A percentile compares a stretch with the other conserved stretches of the same genome.
Evolutionary conservation across 495 filamentous ascomycete genomes (phyloP).

Genomic region (Sordaria brevicollis): DNA sequence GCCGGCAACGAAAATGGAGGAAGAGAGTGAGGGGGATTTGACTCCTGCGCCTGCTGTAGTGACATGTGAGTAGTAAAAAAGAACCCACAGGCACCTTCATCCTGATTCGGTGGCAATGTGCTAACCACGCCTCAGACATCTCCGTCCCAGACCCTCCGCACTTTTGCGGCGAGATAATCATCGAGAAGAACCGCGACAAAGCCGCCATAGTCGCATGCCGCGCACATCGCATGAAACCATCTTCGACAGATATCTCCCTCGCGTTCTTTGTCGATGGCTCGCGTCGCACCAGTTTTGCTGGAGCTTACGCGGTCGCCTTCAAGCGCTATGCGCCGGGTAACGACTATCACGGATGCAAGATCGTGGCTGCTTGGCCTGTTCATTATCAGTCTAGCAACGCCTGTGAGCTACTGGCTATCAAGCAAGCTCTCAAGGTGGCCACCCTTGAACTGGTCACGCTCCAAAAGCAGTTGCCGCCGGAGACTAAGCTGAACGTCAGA

Average conservation of each 20-base stretch:
- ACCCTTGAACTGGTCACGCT: neutral
- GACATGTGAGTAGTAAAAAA: no score
- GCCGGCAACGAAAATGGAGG: no score
- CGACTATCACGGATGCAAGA: neutral
- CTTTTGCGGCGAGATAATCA: neutral
- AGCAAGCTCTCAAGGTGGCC: neutral
- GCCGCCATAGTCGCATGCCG: neutral
- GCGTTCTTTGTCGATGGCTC: neutral
- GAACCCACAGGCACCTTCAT: no score
- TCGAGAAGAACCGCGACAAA: neutral
- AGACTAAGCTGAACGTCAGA: neutral
- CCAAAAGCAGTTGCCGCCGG: neutral
- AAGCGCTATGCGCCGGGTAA: neutral
- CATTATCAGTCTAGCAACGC: fast-evolving
- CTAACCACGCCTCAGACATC: neutral
- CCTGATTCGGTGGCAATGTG: no score
- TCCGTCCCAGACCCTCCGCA: neutral
- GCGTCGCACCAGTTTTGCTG: neutral
- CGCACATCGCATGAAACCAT: neutral
- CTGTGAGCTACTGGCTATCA: neutral
- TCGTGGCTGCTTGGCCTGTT: neutral
- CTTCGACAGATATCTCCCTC: neutral
- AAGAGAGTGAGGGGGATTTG: no score
- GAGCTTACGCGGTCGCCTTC: neutral
- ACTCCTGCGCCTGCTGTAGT: no score